These are phyloP conservation scores for Plasmopara halstedii DNA, from an alignment of 352 stramenopile species.

Conservation along the genomic window DNA sequence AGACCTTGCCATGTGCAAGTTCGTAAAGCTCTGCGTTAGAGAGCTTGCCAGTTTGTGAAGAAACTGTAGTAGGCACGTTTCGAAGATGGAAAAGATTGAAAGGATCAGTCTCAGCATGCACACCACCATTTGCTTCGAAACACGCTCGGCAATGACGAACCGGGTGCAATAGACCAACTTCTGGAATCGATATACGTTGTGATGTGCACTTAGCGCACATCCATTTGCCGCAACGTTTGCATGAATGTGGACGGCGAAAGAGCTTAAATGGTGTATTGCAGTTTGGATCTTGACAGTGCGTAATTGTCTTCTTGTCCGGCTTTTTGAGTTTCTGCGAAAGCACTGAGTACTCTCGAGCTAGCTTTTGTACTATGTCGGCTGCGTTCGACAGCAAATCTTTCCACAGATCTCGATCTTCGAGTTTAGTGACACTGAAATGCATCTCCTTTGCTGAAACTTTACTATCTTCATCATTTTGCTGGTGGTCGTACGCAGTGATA, in stretches of 20 bases:
- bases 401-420: constrained; percentile 78
- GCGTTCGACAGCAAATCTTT: constrained; percentile 61
- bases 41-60: constrained; percentile 21
- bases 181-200: constrained; percentile 72
- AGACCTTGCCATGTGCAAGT: constrained; percentile 69
- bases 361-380: constrained; percentile 51
- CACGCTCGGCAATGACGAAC: constrained; percentile 75
- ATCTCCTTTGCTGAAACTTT: constrained; percentile 57
- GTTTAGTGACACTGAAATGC: constrained; percentile 80
- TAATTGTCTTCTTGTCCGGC: constrained; percentile 74
- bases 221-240: constrained; percentile 80
- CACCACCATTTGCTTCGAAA: constrained; percentile 60
- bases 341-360: constrained; percentile 57
- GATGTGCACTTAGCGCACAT: constrained; percentile 80
- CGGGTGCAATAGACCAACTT: constrained; percentile 65
- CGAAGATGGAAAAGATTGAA: constrained; percentile 52
- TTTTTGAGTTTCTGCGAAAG: constrained; percentile 71
- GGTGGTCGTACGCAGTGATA: constrained; percentile 73
- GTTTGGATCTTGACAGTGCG: constrained; percentile 60
- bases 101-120: constrained; percentile 57
- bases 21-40: constrained; percentile 78
- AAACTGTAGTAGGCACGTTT: constrained; percentile 1
- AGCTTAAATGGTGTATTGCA: constrained; percentile 77
- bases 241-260: constrained; percentile 72
- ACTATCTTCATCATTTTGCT: constrained; percentile 40